A percentile compares a stretch with the other conserved stretches of the same genome.
These are phyloP conservation scores for Exophiala viscosa DNA, from an alignment of 2,329 filamentous ascomycete species.

Conservation along the genomic window DNA sequence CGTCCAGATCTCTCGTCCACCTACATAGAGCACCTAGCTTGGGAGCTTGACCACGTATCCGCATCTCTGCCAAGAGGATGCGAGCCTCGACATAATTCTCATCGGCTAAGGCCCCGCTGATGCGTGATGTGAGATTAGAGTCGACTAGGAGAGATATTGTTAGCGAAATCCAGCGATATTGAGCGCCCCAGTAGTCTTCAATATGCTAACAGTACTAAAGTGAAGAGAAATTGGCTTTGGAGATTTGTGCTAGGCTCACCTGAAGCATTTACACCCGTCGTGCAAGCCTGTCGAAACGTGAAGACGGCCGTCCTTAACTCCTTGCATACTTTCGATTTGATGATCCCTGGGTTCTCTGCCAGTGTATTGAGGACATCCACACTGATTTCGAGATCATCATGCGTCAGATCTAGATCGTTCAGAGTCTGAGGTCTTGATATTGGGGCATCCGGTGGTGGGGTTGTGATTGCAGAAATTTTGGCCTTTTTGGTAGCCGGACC, in stretches of 20 bases:
- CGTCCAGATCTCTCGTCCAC: slow-evolving; percentile 69
- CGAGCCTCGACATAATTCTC: slow-evolving; percentile 63
- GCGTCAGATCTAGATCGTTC: slow-evolving; percentile 27
- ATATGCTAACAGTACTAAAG: too few species aligned
- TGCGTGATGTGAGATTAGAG: slow-evolving; percentile 62
- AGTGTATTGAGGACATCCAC: slow-evolving; percentile 61
- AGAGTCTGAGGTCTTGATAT: neutral
- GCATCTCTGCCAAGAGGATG: slow-evolving; percentile 66
- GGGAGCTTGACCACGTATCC: slow-evolving; percentile 60
- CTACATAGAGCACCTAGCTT: slow-evolving; percentile 67
- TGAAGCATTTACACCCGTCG: slow-evolving; percentile 60
- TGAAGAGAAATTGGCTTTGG: too few species aligned
- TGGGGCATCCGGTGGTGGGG: neutral
- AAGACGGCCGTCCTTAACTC: slow-evolving; percentile 65
- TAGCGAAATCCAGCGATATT: too few species aligned
- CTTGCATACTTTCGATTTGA: slow-evolving; percentile 66
- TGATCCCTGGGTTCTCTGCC: slow-evolving; percentile 57
- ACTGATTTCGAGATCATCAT: slow-evolving; percentile 63
- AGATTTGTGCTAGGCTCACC: slow-evolving; percentile 33
- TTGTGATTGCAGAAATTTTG: neutral
- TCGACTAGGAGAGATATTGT: slow-evolving; percentile 38
- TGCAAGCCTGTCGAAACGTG: slow-evolving; percentile 65
- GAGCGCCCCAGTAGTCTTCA: too few species aligned
- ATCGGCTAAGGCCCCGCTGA: slow-evolving; percentile 63
- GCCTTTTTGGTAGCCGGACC: neutral